Percentiles rank a stretch among this genome's conserved stretches.
These are phyloP conservation scores for Babesia gibsoni DNA, from an alignment of 169 alveolate species.

Conservation along the genomic window DNA sequence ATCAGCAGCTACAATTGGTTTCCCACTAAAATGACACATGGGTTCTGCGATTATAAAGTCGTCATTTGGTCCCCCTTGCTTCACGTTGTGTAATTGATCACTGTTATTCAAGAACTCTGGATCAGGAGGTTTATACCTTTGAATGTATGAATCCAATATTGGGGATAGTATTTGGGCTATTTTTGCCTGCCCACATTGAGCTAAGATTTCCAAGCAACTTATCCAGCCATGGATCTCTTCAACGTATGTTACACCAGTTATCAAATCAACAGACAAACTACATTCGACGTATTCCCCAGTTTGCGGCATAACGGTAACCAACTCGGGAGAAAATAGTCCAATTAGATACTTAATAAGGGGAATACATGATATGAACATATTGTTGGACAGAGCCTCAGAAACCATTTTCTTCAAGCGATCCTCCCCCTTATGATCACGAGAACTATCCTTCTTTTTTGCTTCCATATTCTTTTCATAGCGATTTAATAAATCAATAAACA, in stretches of 20 bases:
- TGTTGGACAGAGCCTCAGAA: background rate
- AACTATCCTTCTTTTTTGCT: background rate
- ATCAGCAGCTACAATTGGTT: background rate
- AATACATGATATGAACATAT: background rate
- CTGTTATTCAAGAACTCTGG: conserved; percentile 5
- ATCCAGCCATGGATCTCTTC: conserved; percentile 63
- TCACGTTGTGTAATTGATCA: background rate
- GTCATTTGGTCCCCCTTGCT: background rate
- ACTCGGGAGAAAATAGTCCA: conserved; percentile 3
- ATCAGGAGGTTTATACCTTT: background rate
- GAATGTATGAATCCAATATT: conserved; percentile 31
- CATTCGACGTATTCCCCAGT: background rate
- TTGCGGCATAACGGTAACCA: background rate
- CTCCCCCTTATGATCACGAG: background rate
- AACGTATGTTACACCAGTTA: conserved; percentile 1
- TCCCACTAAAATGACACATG: conserved; percentile 18
- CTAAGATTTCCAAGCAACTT: conserved; percentile 33
- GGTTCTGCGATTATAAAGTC: conserved; percentile 1
- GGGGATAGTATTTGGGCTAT: conserved; percentile 32
- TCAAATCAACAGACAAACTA: background rate
- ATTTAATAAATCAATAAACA: no score
- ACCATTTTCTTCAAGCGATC: background rate
- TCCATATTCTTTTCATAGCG: background rate
- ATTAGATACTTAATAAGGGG: background rate
- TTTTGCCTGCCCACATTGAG: conserved; percentile 36